Evolutionary conservation across 2,329 filamentous ascomycete species (phyloP).

Genomic region (Daldinia eschscholtzii): DNA sequence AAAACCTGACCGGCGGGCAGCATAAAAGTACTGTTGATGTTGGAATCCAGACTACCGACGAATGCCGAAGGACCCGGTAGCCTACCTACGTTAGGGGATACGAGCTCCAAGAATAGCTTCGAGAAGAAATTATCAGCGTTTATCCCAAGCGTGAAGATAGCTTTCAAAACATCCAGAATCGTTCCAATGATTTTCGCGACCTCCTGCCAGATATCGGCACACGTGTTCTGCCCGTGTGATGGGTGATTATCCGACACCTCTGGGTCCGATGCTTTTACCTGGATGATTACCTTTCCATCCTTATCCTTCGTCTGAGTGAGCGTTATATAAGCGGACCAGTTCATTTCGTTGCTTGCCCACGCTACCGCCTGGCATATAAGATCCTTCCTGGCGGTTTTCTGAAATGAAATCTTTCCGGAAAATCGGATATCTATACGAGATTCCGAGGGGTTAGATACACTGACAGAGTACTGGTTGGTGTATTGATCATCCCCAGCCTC

Average conservation of each 20-base stretch:
- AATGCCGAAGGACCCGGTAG: neutral
- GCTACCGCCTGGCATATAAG: neutral
- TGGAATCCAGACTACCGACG: neutral
- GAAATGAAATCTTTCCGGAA: neutral
- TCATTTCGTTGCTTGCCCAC: neutral
- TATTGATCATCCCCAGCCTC: neutral
- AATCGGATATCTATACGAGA: neutral
- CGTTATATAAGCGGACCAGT: neutral
- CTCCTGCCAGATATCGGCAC: neutral
- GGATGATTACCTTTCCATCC: neutral
- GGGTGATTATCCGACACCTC: neutral
- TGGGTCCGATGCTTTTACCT: neutral
- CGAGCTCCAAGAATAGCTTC: neutral
- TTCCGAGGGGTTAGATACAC: neutral
- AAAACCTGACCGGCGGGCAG: neutral
- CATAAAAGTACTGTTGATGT: constrained; percentile 4
- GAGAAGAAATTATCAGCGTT: neutral
- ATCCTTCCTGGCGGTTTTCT: neutral
- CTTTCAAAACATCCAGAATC: neutral
- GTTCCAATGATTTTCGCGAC: neutral
- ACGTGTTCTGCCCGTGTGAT: neutral
- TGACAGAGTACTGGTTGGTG: constrained; percentile 2
- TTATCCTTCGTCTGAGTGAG: neutral
- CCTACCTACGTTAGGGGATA: neutral
- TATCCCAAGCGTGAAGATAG: neutral